Evolutionary conservation across 495 filamentous ascomycete species (phyloP), one percentile per base, ranked within the genome.

Genomic region (Penicillium mononematosum): DNA sequence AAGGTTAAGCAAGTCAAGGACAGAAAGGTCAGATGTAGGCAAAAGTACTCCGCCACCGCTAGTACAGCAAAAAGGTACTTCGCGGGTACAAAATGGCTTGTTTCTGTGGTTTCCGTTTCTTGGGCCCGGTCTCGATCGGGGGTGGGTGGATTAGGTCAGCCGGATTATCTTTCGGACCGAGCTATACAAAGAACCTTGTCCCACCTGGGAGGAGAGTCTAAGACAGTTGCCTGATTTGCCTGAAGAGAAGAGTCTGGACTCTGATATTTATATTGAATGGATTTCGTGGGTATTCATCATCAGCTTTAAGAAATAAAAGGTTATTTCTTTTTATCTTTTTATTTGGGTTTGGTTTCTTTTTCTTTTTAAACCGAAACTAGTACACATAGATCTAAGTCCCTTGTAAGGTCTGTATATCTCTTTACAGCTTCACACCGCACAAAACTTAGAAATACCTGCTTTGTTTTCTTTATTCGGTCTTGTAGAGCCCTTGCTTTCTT

Each of bases 1-100:
- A 5, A 39, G 42, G 41, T 39, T 9, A 49, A 47, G 38, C 29
- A 50, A 43, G 24, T 48, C n/a, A 19, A 47, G 45, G 24, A 31
- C 25, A 47, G 36, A 39, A 39, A 48, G 27, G 17, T 29, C 1
- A 17, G 34, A 39, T 39, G 54, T 50, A 49, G 25, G 56, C 32
- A 9, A 34, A 69, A 59, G 66, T 69, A 69, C 64, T 67, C 61
- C 57, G 66, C 61, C 66, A 69, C 64, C 55, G 59, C 57, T 49
- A 52, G 32, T 32, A 57, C 34, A 53, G 63, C 56, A 50, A 5
- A 42, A 59, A 60, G 59, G 56, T 65, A 61, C 62, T 58, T 65
- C 19, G 27, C 43, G 38, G 50, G 50, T 53, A 53, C 50, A 19
- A 53, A 25, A 48, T 57, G 55, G 43, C 19, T 50, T 27, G 6